These are phyloP conservation scores for Nymphaea thermarum DNA, from an alignment of 164 flowering plant genomes.

Conservation along the genomic window DNA sequence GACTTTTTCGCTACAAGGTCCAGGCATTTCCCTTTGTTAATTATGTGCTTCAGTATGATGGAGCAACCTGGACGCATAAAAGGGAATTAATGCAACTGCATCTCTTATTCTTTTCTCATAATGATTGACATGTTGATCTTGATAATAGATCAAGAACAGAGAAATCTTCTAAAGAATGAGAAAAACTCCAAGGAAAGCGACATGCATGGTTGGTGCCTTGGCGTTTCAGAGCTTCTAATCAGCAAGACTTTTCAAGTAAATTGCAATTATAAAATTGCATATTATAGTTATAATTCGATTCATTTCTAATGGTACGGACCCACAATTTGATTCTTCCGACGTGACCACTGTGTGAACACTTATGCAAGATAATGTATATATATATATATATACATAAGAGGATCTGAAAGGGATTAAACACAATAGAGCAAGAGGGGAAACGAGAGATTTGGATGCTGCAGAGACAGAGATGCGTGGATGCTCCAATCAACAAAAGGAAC, in stretches of 20 bases:
- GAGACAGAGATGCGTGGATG: too few relatives aligned
- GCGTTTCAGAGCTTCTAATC: background rate
- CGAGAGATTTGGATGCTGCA: too few relatives aligned
- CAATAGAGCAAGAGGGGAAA: too few relatives aligned
- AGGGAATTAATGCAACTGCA: background rate
- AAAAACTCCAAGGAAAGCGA: background rate
- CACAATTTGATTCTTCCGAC: background rate
- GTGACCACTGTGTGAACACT: background rate
- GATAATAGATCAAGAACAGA: too few relatives aligned
- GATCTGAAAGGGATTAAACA: too few relatives aligned
- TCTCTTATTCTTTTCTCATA: background rate
- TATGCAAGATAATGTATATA: background rate
- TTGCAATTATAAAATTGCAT: background rate
- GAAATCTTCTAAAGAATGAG: too few relatives aligned
- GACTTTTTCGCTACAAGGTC: background rate
- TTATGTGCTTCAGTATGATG: background rate
- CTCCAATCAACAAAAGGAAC: background rate
- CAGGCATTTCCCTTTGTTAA: background rate
- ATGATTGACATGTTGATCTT: background rate
- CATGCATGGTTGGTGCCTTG: background rate
- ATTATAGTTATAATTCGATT: too few relatives aligned
- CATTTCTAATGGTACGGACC: background rate
- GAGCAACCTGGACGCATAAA: background rate
- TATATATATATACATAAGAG: too few relatives aligned
- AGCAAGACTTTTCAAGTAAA: background rate